A percentile compares a stretch with the other conserved stretches of the same genome.
Conservation (phyloP, 2,329 filamentous ascomycete species). For the Calonectria pteridis region DNA sequence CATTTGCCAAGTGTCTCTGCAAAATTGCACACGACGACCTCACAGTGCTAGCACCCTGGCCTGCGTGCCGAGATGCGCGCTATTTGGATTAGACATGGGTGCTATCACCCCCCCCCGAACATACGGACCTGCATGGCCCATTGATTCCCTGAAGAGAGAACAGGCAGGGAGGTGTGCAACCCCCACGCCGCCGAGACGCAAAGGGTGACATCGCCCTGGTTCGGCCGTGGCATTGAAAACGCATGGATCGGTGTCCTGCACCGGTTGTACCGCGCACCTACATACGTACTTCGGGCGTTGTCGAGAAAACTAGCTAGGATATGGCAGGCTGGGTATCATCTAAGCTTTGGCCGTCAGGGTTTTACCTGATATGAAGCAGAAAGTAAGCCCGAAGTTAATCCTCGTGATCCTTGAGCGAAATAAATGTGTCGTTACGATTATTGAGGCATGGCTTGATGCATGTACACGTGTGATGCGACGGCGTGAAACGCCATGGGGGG, state of each 20-base stretch:
- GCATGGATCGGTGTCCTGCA: slow-evolving; percentile 36
- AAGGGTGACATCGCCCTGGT: slow-evolving; percentile 32
- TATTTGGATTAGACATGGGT: slow-evolving; percentile 29
- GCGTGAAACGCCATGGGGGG: slow-evolving; percentile 18
- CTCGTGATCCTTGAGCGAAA: slow-evolving; percentile 25
- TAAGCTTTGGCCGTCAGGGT: slow-evolving; percentile 17
- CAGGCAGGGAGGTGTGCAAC: slow-evolving; percentile 31
- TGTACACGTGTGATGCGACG: slow-evolving; percentile 27
- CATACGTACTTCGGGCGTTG: slow-evolving; percentile 10
- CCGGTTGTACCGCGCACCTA: slow-evolving; percentile 22
- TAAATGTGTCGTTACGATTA: slow-evolving; percentile 6
- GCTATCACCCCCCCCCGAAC: slow-evolving; percentile 36
- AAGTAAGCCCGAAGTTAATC: slow-evolving; percentile 26
- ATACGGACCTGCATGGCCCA: slow-evolving; percentile 45
- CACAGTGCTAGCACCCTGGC: slow-evolving; percentile 27
- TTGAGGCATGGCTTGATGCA: slow-evolving; percentile 15
- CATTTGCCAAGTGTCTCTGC: slow-evolving; percentile 37
- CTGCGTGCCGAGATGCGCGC: slow-evolving; percentile 33
- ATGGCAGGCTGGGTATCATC: slow-evolving; percentile 21
- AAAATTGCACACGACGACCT: slow-evolving; percentile 39
- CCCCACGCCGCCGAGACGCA: slow-evolving; percentile 44
- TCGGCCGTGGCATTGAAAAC: slow-evolving; percentile 25
- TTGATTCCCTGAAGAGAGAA: slow-evolving; percentile 39
- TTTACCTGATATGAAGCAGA: slow-evolving; percentile 19
- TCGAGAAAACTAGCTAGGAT: slow-evolving; percentile 6